Base-by-base conservation (phyloP, 108 stramenopile species). In the Cyclotella kingstonii region DNA sequence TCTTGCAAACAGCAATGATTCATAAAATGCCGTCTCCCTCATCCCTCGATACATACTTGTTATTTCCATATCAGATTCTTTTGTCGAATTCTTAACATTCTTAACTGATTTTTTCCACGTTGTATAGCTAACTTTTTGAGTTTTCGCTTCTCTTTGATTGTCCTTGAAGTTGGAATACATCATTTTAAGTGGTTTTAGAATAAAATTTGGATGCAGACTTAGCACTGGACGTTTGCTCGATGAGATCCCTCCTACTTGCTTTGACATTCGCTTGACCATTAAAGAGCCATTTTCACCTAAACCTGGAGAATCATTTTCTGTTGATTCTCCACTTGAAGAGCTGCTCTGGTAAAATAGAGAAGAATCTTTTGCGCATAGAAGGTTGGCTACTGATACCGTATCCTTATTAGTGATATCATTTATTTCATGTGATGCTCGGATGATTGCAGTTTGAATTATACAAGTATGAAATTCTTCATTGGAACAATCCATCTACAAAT, bases 21-120 rank as follows among this genome's bases (percentile, higher is more conserved):
- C 93, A 63, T 94, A 94, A 51, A 94, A 94, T 22, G 76, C 80
- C 25, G 89, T 41, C 63, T 94, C 93, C 26, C 89, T 81, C 19
- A 87, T 66, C 18, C 88, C 89, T 25, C 90, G 82, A 62, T 84
- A 77, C 21, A 83, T 79, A 11, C 58, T 72, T 10, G 53, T 78
- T 19, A 30, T 35, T 36, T 73, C 71, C 22, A 51, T 1, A 1
- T 8, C 27, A 18, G 5, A 48, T 22, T 55, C 54, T 48, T 55
- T 55, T 2, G 54, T 40, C 5, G 26, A 8, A 12, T 2, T 12
- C 17, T 34, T 30, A 17, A 15, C 26, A 3, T 60, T 45, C 10
- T 33, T 5, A 23, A 50, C 2, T 27, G 49, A 50, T 22, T 10
- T 4, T 21, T 0, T 54, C 21, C 1, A 4, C 15, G 2, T 36